Conservation (phyloP, 495 filamentous ascomycete species). For the Hypoxylon fuscum region DNA sequence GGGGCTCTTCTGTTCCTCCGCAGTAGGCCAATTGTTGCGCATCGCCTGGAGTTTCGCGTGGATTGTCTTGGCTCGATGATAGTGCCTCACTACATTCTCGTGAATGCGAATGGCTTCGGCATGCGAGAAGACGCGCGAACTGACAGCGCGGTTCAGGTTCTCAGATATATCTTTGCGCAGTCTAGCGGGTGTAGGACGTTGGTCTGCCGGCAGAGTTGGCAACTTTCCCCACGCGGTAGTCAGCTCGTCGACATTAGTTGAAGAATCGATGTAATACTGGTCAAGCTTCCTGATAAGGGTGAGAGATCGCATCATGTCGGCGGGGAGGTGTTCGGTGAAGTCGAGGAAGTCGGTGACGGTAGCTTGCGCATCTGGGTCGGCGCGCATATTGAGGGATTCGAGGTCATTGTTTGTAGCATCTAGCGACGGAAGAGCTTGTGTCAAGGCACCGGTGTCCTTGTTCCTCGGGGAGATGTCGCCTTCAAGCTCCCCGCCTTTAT, state of each 20-base stretch:
- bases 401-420: slow-evolving; percentile 43
- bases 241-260: slow-evolving; percentile 73
- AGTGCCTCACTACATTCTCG: slow-evolving; percentile 80
- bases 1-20: slow-evolving; percentile 63
- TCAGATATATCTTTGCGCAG: slow-evolving; percentile 82
- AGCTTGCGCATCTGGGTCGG: slow-evolving; percentile 92
- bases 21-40: slow-evolving; percentile 61
- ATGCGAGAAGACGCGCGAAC: slow-evolving; percentile 76
- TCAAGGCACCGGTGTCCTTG: slow-evolving; percentile 36
- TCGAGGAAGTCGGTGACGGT: slow-evolving; percentile 96
- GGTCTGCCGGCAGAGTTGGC: slow-evolving; percentile 64
- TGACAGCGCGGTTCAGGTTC: slow-evolving; percentile 75
- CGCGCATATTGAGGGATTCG: slow-evolving; percentile 50
- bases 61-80: slow-evolving; percentile 78
- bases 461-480: slow-evolving; percentile 52
- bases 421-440: slow-evolving; percentile 45
- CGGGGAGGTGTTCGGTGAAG: slow-evolving; percentile 94
- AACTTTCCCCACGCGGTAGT: slow-evolving; percentile 78
- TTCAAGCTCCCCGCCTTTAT: slow-evolving; percentile 43
- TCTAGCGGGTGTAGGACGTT: slow-evolving; percentile 53
- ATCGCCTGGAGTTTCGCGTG: slow-evolving; percentile 82
- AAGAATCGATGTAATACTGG: slow-evolving; percentile 70
- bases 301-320: slow-evolving; percentile 89
- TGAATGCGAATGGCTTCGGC: slow-evolving; percentile 85
- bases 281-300: slow-evolving; percentile 88